Base-by-base conservation (phyloP, 139 green algal species). In the Pleodorina starrii region DNA sequence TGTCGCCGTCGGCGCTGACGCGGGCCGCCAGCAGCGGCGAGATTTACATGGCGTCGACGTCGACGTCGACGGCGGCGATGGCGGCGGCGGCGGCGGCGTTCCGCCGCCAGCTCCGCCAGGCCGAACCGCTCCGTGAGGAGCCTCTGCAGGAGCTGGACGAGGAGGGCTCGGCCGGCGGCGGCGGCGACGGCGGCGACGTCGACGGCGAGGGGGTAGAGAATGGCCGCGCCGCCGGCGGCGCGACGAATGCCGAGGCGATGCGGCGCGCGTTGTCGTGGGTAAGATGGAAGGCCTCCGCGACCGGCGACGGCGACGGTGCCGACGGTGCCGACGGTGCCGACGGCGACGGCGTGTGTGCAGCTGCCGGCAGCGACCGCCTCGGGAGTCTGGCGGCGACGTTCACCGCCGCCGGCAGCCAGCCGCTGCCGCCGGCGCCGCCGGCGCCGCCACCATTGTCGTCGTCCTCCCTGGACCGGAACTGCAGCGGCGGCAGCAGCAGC, bases 401-500 rank as follows among this genome's bases (percentile, higher is more conserved):
- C 21, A 66, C 5, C 54, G 21, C 14, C 17, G 51, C 14, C 14
- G 17, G 17, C 51, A 60, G 29, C 7, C 69, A 44, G 29, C 46
- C 14, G 46, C 46, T 0, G 44, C 44, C 74, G 17, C 9, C 29
- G 38, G 38, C 32, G 38, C 38, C 71, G 38, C 17, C 7, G 38
- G 36, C 38, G 71, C 71, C 36, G 71, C 40, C 63, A 35, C 63
- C 63, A 4, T 35, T 38, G 19, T 35, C 72, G 1, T 16, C 74
- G 23, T 44, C 74, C 1, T 11, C 44, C 19, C 14, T 82, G 32
- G 46, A 66, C 74, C 74, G 74, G 23, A 63, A 66, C n/a, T 48
- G 74, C 74, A 82, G 44, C 44, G 74, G 44, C n/a, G 74, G 74
- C 74, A 82, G 74, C 32, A 66, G 44, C 74, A 82, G 74, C 74